Base-by-base conservation (phyloP, 768 basidiomycete species). In the Hirschioporus abietinus region DNA sequence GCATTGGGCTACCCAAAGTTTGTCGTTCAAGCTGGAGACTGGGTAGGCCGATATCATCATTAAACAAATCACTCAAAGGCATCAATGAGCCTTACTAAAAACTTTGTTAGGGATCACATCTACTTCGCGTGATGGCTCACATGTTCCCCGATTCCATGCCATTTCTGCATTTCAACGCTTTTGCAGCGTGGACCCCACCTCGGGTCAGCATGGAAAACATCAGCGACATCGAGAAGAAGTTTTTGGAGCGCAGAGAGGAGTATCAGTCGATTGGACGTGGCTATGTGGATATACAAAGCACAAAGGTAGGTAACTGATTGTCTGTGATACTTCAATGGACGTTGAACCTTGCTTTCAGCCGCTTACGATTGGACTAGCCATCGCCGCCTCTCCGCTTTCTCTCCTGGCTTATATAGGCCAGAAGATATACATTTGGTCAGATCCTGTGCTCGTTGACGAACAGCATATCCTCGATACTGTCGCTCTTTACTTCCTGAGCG, bases 151-250 rank as follows among this genome's bases (percentile, higher is more conserved):
- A 63, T 30, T 35, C 57, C 15, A 68, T 66, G 17, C 69, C 63
- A 34, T 23, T 71, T n/a, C 30, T 68, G 26, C 71, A 71, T 63
- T 70, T 71, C 70, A 71, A 71, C 52, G 67, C 69, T 66, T 71
- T 70, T 57, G 64, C 66, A 23, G 63, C 65, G 23, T 65, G 64
- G n/a, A 35, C 58, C 23, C 59, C 60, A 25, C 20, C 17, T 7
- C 27, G 35, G 3, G 17, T 57, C 27, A 42, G 65, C 34, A 35
- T 25, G 26, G 7, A 64, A 42, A 12, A 52, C n/a, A 30, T 65
- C 15, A 63, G 68, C 42, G 25, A 65, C 35, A 34, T 35, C 4
- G 70, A 70, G 65, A 23, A 57, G 36, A 23, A 63, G 23, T 58
- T 64, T 24, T 12, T 69, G 9, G 60, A 66, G 35, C 63, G 66